Base-by-base conservation (phyloP, 2,329 filamentous ascomycete species). In the Colletotrichum cereale region DNA sequence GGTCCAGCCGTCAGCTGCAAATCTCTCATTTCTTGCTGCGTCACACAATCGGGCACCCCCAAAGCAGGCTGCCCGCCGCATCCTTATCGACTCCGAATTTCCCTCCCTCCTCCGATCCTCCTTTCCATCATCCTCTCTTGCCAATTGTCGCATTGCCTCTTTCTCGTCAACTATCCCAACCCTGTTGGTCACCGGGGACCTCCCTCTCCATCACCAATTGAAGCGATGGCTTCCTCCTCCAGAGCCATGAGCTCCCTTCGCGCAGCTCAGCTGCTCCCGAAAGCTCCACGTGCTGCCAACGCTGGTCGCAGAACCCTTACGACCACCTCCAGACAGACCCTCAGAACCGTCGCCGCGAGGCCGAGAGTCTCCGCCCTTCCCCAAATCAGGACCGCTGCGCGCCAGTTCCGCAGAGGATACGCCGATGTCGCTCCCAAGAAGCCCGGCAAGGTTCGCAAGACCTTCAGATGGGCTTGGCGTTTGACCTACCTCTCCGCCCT, bases 391-490 rank as follows among this genome's bases (percentile, higher is more conserved):
- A 71, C 63, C 47, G 71, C 80, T 78, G 66, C 81, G 78, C 74
- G 84, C 79, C 77, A 80, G 81, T 84, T 85, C 78, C 80, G 80
- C 69, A 80, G 85, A 76, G 78, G 80, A 70, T 87, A 87, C 74
- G 88, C 89, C 66, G 86, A 90, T 76, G 73, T 79, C 53, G 79
- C 84, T 73, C 82, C 86, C 64, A 85, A 83, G 78, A 88, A 85
- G 80, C 81, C 84, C 53, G 83, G 85, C 77, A 89, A 90, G 79
- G 91, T 96, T 83, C 84, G 91, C 70, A 85, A 85, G 67, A 87
- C 90, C 75, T 86, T 98, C 79, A 89, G 89, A 80, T 97, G 93
- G 91, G 84, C 91, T 70, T 98, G 94, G 93, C 90, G 96, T 77
- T 80, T 94, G 78, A 93, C 92, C 67, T 95, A 96, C 80, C 83